phyloP scores from a whole-genome alignment of 257 asterid species.

The Euphrasia confusa region DNA sequence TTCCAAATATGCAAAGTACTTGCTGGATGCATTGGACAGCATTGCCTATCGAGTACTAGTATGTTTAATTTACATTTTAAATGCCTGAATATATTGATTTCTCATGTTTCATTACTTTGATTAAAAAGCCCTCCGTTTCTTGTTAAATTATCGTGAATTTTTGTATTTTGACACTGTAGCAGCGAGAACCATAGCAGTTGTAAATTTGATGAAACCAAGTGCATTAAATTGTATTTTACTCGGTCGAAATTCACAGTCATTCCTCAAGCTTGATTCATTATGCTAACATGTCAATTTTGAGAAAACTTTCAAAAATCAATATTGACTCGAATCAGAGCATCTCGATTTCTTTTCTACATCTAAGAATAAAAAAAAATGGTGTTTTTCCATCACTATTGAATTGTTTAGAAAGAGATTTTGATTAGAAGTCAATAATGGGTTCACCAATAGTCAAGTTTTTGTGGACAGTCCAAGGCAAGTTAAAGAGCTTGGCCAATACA shows the following conservation, averaged over 20 bases:
- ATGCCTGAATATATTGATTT: neutral
- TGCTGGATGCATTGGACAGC: neutral
- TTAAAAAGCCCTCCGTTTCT: constrained; percentile 1
- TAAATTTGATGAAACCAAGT: constrained; percentile 20
- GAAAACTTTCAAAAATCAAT: no score
- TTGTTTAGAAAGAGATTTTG: no score
- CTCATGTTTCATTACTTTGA: constrained; percentile 5
- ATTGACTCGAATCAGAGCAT: no score
- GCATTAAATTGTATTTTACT: no score
- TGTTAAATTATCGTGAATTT: neutral
- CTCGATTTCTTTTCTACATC: no score
- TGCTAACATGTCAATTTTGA: no score
- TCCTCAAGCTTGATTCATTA: no score
- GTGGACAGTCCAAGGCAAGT: constrained; percentile 55
- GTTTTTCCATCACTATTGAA: no score
- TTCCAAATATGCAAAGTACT: neutral
- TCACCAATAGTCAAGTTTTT: constrained; percentile 59
- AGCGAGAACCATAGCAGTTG: neutral
- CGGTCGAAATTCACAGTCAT: no score
- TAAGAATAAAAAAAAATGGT: no score
- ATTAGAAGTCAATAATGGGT: constrained; percentile 40
- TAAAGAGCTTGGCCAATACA: constrained; percentile 55
- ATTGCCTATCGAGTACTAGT: constrained; percentile 6
- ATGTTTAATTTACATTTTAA: constrained; percentile 4
- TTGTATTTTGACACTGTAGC: neutral